Base-by-base conservation (phyloP, 2,329 filamentous ascomycete species). In the Colletotrichum sp. region DNA sequence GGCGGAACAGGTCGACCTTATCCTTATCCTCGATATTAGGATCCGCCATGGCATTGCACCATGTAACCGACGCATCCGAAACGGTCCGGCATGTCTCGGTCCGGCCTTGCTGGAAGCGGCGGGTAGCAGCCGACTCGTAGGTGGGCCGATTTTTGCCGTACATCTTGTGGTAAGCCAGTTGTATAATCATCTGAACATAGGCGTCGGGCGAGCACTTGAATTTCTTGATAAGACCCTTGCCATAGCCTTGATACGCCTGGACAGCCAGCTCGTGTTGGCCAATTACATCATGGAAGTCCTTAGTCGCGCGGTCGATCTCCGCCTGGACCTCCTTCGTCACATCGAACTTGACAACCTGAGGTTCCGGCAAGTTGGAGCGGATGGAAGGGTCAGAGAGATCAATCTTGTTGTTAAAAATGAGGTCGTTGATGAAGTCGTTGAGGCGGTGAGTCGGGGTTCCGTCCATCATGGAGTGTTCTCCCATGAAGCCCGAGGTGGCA, bases 381-480 rank as follows among this genome's bases (percentile, higher is more conserved):
- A 98, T 86, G 48, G 88, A 87, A 9, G 95, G 91, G 83, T 96
- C 91, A 76, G 94, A 94, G 83, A 98, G 95, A 85, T 98, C 96
- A 75, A 99, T 92, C 84, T 97, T 98, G 88, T 98, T 96, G 88
- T 94, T 93, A 87, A 98, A 96, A 85, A 99, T 98, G 82, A 95
- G 91, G 83, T 95, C 93, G 88, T 96, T 98, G 83, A 98, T 91
- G 83, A 96, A 97, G 90, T 99, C 97, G 85, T 98, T 99, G 18
- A 99, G 91, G 60, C 98, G 94, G 87, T 99, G 97, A 4, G 98
- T 99, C 2, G 98, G 96, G 8, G 97, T 99, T 79, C 98, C 97
- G 84, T 99, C 97, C 98, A 99, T 99, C 97, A 99, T 99, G 81
- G 95, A 98, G 90, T 99, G 97, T 88, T 99, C 97, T 82, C 97